These are phyloP conservation scores for Calocybe gangraenosa DNA, from an alignment of 768 basidiomycete genomes.

Conservation along the genomic window DNA sequence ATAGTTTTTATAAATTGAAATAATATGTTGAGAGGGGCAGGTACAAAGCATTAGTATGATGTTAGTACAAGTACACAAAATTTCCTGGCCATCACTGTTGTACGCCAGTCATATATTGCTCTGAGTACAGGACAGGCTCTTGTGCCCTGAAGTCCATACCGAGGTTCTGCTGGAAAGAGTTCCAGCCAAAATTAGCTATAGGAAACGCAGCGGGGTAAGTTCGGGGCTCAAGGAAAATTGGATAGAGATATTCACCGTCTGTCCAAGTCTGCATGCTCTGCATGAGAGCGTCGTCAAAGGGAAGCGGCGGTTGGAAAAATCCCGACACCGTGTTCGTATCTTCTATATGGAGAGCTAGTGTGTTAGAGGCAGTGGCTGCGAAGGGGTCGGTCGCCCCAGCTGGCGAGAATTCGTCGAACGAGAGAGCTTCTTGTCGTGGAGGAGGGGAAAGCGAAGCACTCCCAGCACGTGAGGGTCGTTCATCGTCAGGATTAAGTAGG, in stretches of 20 bases:
- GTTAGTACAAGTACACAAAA: neutral
- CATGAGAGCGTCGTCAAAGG: constrained; percentile 56
- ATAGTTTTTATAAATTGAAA: neutral
- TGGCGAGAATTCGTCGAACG: constrained; percentile 46
- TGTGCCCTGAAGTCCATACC: constrained; percentile 26
- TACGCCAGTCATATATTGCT: constrained; percentile 26
- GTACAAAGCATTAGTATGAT: neutral
- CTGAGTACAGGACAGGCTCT: constrained; percentile 19
- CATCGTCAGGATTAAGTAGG: constrained; percentile 14
- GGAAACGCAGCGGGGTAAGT: too few species aligned
- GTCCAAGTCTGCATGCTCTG: constrained; percentile 50
- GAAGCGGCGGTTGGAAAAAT: constrained; percentile 50
- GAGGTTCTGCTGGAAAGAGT: constrained; percentile 36
- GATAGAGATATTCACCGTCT: too few species aligned
- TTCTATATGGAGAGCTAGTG: constrained; percentile 14
- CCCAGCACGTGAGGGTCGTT: constrained; percentile 36
- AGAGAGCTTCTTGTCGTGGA: constrained; percentile 38
- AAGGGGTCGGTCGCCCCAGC: constrained; percentile 39
- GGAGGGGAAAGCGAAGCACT: constrained; percentile 43
- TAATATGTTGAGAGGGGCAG: too few species aligned
- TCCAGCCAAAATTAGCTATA: constrained; percentile 34
- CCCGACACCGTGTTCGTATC: constrained; percentile 28
- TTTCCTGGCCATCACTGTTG: constrained; percentile 9
- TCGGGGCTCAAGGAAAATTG: too few species aligned
- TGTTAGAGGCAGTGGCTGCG: constrained; percentile 17